These are phyloP conservation scores for Trapa bicornis DNA, from an alignment of 345 rosid species.

Conservation along the genomic window DNA sequence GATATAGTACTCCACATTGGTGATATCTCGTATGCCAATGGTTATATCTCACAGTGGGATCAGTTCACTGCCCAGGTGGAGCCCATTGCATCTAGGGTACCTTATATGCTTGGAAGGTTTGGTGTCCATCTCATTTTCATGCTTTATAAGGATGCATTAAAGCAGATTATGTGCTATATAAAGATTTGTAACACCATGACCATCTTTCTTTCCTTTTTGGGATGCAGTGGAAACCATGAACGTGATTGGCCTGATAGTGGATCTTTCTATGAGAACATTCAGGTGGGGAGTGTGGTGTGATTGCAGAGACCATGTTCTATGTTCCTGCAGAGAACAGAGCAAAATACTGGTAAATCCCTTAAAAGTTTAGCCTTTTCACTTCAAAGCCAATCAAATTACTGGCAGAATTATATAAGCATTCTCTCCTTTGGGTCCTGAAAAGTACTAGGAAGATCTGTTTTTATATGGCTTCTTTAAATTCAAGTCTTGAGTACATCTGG, in stretches of 20 bases:
- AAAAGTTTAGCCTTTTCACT: neutral
- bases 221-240: constrained; percentile 64
- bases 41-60: constrained; percentile 78
- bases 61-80: constrained; percentile 78
- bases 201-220: constrained; percentile 2
- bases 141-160: neutral
- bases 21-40: constrained; percentile 57
- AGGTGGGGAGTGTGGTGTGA: constrained; percentile 54
- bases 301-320: constrained; percentile 37
- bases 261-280: constrained; percentile 41
- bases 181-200: neutral
- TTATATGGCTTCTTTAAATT: neutral
- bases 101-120: constrained; percentile 79
- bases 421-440: neutral
- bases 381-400: neutral
- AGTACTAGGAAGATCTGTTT: neutral
- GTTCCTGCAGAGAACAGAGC: constrained; percentile 50
- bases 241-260: constrained; percentile 68
- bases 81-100: constrained; percentile 53
- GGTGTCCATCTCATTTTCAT: neutral
- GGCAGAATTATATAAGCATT: neutral
- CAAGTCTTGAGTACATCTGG: neutral
- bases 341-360: constrained; percentile 41
- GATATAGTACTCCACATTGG: constrained; percentile 75
- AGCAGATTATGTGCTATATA: neutral